These are phyloP conservation scores for Coemansia sp. DNA, from an alignment of 192 early-diverging fungal genomes.

Conservation along the genomic window DNA sequence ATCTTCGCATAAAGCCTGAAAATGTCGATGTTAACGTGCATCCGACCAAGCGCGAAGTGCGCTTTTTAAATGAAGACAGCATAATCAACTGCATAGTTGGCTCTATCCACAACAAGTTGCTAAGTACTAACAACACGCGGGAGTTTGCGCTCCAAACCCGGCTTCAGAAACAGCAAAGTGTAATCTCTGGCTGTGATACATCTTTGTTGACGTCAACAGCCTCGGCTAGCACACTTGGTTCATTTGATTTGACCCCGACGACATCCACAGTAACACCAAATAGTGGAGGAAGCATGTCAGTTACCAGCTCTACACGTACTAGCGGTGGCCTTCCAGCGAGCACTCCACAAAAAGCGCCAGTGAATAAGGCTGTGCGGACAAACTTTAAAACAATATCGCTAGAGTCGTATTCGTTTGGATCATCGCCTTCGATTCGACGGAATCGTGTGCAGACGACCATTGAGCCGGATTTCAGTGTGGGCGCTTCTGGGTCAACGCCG, in stretches of 20 bases:
- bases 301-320: neutral
- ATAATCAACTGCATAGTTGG: slow-evolving; percentile 72
- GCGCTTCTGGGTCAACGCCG: slow-evolving; percentile 16
- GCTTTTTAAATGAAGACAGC: slow-evolving; percentile 88
- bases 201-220: slow-evolving; percentile 10
- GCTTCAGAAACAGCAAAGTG: slow-evolving; percentile 9
- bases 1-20: slow-evolving; percentile 79
- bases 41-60: slow-evolving; percentile 93
- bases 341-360: slow-evolving; percentile 52
- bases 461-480: slow-evolving; percentile 30
- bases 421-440: slow-evolving; percentile 32
- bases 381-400: slow-evolving; percentile 79
- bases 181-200: neutral
- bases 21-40: slow-evolving; percentile 99
- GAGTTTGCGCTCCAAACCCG: slow-evolving; percentile 68
- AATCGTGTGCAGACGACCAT: slow-evolving; percentile 38
- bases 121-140: slow-evolving; percentile 69
- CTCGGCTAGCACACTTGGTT: slow-evolving; percentile 1
- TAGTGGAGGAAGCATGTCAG: too few species aligned
- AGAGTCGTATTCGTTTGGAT: slow-evolving; percentile 58
- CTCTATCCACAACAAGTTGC: slow-evolving; percentile 67
- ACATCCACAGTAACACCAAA: slow-evolving; percentile 6
- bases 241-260: neutral
- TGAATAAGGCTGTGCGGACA: slow-evolving; percentile 82
- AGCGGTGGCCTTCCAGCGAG: slow-evolving; percentile 8